Evolutionary conservation across 2,329 filamentous ascomycete genomes (phyloP), one percentile per base, ranked within the genome.

Genomic region (Emmonsiellopsis sp.): DNA sequence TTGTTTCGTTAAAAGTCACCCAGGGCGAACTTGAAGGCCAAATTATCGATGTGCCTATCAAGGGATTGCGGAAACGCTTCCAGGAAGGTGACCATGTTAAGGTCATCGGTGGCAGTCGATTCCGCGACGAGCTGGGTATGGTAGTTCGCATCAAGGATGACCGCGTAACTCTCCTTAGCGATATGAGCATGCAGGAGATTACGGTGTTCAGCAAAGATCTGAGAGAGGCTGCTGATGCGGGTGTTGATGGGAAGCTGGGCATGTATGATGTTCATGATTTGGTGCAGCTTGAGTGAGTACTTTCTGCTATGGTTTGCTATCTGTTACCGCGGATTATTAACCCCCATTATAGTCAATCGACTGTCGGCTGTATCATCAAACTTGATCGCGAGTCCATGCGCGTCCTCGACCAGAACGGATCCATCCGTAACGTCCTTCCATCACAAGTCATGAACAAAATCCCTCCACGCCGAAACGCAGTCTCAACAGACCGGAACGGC

Each of bases 191-290:
- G 70, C 84, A 85, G 51, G 93, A 98, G 68, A 90, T 98, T 61
- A 96, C 91, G 0, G 93, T 98, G 36, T 98, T 98, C 67, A 96
- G 92, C 75, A 96, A 95, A 68, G 93, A 98, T 73, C 74, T 98
- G 56, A 83, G 94, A 60, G 88, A 95, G 69, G 93, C 93, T 32
- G 89, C 88, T 53, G 93, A 97, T 66, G 89, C 90, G 61, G 91
- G 90, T 57, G 90, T 88, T 13, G 85, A 91, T 64, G 87, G 88
- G 32, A 77, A 74, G 56, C 74, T 92, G n/a, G 89, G 89, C 9
- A 88, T 94, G 70, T 97, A 87, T 68, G 87, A 91, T 61, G 83
- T 98, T 36, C 89, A 94, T 62, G 93, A 98, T 67, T 79, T 98
- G 31, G 89, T 98, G 11, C 91, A 97, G 71, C 81, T 98, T 56